Base-by-base conservation (phyloP, 495 filamentous ascomycete genomes). In the Bryoglossum gracile region DNA sequence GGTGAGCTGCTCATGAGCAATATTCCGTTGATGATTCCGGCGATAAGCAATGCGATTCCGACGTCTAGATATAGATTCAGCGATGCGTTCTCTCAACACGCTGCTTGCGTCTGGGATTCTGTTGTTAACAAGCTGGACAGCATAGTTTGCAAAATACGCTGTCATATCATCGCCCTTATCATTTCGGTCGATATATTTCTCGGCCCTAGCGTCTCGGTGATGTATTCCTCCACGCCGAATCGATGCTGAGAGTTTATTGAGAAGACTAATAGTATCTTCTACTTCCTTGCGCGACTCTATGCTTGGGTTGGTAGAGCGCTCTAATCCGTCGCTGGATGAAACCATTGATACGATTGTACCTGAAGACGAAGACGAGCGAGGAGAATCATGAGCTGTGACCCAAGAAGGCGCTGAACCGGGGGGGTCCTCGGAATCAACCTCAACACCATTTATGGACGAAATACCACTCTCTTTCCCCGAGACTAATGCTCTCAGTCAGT, bases 21-120 rank as follows among this genome's bases (percentile, higher is more conserved):
- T n/a, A n/a, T n/a, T n/a, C n/a, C n/a, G n/a, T n/a, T n/a, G n/a
- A n/a, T 57, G 54, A 21, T 33, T 54, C 28, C 25, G 34, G 13
- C 51, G 37, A 28, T 57, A 57, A n/a, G 38, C 25, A 39, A 57
- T 39, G 8, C 43, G 51, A 33, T 46, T 48, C 21, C 51, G 55
- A 2, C 54, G 54, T 16, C 33, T 9, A 6, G 40, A 13, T 2
- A 54, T 23, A 14, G 34, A 46, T 34, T 32, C 10, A 3, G 54
- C 45, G 17, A 54, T 34, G 11, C 51, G 25, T 23, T 45, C 9
- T 8, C 35, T 26, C 5, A 57, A 28, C 14, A 37, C 18, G 23
- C 50, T 23, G 28, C 18, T 21, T n/a, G 54, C 51, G n/a, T 54
- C 34, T 43, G 43, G 50, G 16, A 43, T 50, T 23, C 35, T 32